Evolutionary conservation across 176 grass and related monocot genomes (phyloP).

Genomic region (Puccinellia tenuiflora): DNA sequence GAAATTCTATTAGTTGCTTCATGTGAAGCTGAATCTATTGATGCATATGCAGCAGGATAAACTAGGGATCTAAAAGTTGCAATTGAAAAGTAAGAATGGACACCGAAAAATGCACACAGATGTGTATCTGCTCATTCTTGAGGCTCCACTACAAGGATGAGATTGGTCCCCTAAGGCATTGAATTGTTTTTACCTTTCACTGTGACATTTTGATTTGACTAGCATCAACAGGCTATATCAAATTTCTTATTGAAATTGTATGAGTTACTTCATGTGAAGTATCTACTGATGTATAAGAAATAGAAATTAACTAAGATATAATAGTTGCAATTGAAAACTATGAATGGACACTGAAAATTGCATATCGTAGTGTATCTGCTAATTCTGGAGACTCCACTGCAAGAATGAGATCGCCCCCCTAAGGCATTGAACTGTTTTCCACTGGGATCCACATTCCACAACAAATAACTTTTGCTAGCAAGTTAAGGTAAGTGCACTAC

Average conservation of each 20-base stretch:
- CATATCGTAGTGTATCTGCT: not conserved
- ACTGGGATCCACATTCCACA: not conserved
- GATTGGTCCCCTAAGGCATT: not conserved
- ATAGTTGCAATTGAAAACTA: not conserved
- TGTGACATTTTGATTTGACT: not conserved
- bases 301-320: not conserved
- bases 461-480: not conserved
- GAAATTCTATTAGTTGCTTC: not conserved
- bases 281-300: not conserved
- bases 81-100: not conserved
- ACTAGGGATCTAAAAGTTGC: not conserved
- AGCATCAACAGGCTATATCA: not conserved
- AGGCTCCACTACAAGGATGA: not conserved
- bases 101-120: not conserved
- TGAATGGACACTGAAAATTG: not conserved
- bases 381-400: not conserved
- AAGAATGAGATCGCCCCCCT: not conserved
- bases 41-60: not conserved
- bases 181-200: not conserved
- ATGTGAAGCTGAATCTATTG: not conserved
- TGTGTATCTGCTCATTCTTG: not conserved
- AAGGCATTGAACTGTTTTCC: not conserved
- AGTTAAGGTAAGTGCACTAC: not conserved
- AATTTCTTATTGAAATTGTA: not conserved
- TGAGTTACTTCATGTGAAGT: not conserved